Percentiles rank a stretch among this genome's conserved stretches.
phyloP scores from a whole-genome alignment of 176 grass and related monocot genomes.

The Typha latifolia region DNA sequence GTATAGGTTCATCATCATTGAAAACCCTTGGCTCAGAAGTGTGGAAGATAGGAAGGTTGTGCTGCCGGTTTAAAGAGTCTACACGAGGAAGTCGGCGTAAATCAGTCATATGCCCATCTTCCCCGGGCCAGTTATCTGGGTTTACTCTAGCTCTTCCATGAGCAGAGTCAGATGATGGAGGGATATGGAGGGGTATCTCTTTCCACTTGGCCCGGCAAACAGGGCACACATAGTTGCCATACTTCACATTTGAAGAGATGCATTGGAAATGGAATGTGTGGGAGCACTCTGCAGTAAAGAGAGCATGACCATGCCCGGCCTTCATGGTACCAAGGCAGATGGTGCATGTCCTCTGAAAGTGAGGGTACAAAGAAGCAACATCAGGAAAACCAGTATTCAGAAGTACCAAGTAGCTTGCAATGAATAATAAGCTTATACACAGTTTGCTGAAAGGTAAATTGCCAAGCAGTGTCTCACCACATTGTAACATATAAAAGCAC shows the following conservation, averaged over 20 bases:
- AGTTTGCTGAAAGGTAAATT: no score
- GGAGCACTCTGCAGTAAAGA: slow-evolving; percentile 85
- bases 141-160: slow-evolving; percentile 55
- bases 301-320: slow-evolving; percentile 56
- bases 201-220: slow-evolving; percentile 82
- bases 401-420: not conserved
- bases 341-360: slow-evolving; percentile 57
- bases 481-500: no score
- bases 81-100: slow-evolving; percentile 32
- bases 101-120: slow-evolving; percentile 37
- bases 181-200: slow-evolving; percentile 43
- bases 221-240: slow-evolving; percentile 55
- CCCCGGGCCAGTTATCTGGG: slow-evolving; percentile 39
- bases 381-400: not conserved
- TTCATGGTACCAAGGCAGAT: slow-evolving; percentile 83
- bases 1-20: slow-evolving; percentile 68
- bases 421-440: no score
- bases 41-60: slow-evolving; percentile 26
- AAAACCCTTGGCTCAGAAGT: slow-evolving; percentile 38
- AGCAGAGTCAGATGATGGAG: slow-evolving; percentile 30
- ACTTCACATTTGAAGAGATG: slow-evolving; percentile 47
- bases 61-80: slow-evolving; percentile 33
- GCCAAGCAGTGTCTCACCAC: no score
- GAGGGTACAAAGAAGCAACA: not conserved
- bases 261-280: slow-evolving; percentile 77